These are phyloP conservation scores for Eragrostis curvula DNA, from an alignment of 176 grass and related monocot species.

Conservation along the genomic window DNA sequence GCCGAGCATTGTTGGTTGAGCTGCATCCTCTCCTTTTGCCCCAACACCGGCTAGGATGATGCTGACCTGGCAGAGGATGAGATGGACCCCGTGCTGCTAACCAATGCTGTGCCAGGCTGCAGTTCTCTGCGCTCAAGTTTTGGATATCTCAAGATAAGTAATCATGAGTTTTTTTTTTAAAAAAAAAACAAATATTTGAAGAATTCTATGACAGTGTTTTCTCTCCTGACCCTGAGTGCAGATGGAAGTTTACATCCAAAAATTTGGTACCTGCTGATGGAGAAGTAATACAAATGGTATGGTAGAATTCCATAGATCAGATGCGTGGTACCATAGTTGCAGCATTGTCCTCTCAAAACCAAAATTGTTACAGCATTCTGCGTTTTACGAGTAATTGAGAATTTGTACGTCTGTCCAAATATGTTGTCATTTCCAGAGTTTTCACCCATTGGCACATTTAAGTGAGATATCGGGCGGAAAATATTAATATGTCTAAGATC, in stretches of 20 bases:
- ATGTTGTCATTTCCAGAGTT: background rate
- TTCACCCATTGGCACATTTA: background rate
- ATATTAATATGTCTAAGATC: no score
- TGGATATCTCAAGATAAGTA: conserved; percentile 41
- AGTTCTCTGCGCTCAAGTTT: conserved; percentile 16
- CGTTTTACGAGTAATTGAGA: background rate
- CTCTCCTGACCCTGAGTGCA: background rate
- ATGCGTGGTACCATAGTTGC: background rate
- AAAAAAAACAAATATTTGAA: background rate
- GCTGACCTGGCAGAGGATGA: conserved; percentile 57
- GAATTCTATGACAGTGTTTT: no score
- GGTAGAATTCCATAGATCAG: background rate
- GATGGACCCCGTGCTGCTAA: conserved; percentile 22
- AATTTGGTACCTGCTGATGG: background rate
- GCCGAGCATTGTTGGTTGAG: background rate
- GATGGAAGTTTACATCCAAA: background rate
- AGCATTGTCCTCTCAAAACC: background rate
- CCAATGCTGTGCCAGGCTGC: conserved; percentile 50
- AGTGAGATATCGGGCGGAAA: no score
- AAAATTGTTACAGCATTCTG: no score
- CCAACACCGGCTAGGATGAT: background rate
- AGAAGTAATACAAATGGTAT: no score
- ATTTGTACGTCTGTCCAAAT: no score
- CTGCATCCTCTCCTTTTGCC: no score
- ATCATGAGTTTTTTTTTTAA: background rate